These are phyloP conservation scores for Nicotiana tabacum DNA, from an alignment of 257 asterid species.

Conservation along the genomic window DNA sequence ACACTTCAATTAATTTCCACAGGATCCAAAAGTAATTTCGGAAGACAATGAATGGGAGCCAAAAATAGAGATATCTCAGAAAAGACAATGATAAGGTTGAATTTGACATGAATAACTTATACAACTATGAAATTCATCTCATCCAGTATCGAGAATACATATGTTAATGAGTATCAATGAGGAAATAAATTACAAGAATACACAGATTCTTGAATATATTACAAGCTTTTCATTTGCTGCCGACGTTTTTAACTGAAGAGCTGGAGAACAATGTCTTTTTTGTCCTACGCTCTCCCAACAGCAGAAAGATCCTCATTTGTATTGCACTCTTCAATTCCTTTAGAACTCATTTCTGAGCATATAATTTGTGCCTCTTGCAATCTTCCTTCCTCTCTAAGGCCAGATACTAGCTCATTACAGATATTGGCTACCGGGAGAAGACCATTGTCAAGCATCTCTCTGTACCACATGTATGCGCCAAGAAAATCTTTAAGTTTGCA, in stretches of 20 bases:
- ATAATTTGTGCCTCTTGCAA: conserved; percentile 41
- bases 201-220: not conserved
- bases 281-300: conserved; percentile 17
- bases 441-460: conserved; percentile 47
- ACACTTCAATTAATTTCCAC: too few relatives aligned
- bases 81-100: not conserved
- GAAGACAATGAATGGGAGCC: not conserved
- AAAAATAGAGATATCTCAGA: not conserved
- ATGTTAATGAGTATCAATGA: not conserved
- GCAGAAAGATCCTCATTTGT: conserved; percentile 28
- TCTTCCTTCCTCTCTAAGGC: conserved; percentile 51
- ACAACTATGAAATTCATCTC: not conserved
- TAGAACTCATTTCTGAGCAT: conserved; percentile 56
- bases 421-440: conserved; percentile 38
- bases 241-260: not conserved
- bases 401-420: conserved; percentile 44
- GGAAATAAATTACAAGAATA: not conserved
- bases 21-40: not conserved
- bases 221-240: not conserved
- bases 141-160: not conserved
- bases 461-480: conserved; percentile 61
- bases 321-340: conserved; percentile 40
- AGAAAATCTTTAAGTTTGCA: conserved; percentile 50
- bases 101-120: not conserved
- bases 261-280: not conserved